Conservation (phyloP, 2,329 filamentous ascomycete genomes). For the Hymenotorrendiella dingleyae region DNA sequence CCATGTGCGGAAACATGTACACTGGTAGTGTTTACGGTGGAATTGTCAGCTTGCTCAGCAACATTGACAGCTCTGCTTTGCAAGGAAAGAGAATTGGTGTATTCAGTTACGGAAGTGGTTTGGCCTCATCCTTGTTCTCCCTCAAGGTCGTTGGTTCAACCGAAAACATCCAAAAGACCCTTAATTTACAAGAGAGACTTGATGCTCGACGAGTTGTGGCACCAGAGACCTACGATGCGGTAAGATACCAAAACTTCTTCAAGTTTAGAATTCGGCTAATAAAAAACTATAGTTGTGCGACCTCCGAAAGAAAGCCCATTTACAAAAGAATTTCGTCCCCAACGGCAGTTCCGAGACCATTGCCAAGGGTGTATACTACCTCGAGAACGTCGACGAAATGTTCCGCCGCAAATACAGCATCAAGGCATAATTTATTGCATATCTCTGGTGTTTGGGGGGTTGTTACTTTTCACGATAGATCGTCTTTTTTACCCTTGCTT, state of each 20-base stretch:
- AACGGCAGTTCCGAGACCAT: conserved; percentile 63
- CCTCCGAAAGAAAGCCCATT: conserved; percentile 75
- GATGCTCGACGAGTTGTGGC: conserved; percentile 58
- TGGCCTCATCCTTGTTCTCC: conserved; percentile 62
- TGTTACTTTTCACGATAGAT: conserved; percentile 3
- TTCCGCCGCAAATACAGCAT: conserved; percentile 74
- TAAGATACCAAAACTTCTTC: conserved; percentile 38
- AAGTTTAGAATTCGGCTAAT: conserved; percentile 17
- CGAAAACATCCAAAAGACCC: conserved; percentile 57
- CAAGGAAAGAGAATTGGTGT: conserved; percentile 50
- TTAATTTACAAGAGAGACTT: conserved; percentile 66
- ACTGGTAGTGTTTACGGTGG: conserved; percentile 53
- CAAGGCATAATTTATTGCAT: conserved; percentile 50
- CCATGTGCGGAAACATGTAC: conserved; percentile 65
- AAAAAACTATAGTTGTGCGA: conserved; percentile 58
- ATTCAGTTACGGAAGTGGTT: conserved; percentile 68
- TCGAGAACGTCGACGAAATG: conserved; percentile 77
- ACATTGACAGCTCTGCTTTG: conserved; percentile 49
- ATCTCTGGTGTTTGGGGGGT: conserved; percentile 1
- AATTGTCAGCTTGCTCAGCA: conserved; percentile 47
- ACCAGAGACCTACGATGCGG: conserved; percentile 68
- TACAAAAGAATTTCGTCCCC: conserved; percentile 73
- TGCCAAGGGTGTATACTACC: conserved; percentile 65
- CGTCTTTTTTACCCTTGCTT: conserved; percentile 8
- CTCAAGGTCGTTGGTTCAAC: conserved; percentile 69